phyloP scores from a whole-genome alignment of 768 basidiomycete genomes.

The Gymnopilus dilepis region DNA sequence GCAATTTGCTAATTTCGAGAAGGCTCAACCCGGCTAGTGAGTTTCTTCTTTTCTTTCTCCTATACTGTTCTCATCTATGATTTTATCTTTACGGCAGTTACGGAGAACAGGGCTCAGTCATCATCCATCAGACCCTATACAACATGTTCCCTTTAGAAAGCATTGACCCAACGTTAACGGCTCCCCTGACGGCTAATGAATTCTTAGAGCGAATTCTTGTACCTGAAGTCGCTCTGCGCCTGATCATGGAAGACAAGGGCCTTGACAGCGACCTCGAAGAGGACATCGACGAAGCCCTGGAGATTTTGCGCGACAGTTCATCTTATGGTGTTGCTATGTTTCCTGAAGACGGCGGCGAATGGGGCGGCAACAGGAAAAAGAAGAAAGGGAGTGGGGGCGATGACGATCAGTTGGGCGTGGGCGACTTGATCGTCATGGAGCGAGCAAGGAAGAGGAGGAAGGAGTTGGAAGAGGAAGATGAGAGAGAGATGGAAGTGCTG shows the following conservation, averaged over 20 bases:
- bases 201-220: constrained; percentile 88
- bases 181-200: constrained; percentile 73
- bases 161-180: constrained; percentile 56
- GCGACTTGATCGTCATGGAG: constrained; percentile 59
- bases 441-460: constrained; percentile 55
- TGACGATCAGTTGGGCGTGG: constrained; percentile 45
- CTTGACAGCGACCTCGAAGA: constrained; percentile 40
- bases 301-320: constrained; percentile 74
- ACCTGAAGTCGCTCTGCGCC: constrained; percentile 80
- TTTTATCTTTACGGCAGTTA: constrained; percentile 58
- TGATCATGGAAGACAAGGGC: constrained; percentile 81
- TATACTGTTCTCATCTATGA: not conserved
- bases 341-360: constrained; percentile 60
- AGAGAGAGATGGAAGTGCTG: constrained; percentile 19
- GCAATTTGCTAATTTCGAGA: constrained; percentile 81
- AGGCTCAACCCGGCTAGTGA: constrained; percentile 90
- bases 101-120: constrained; percentile 82
- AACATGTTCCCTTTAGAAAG: constrained; percentile 71
- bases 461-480: constrained; percentile 52
- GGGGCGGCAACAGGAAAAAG: constrained; percentile 28
- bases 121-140: constrained; percentile 79
- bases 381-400: constrained; percentile 14
- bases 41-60: constrained; percentile 34
- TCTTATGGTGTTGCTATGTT: constrained; percentile 89
- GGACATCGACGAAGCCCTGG: constrained; percentile 50